Evolutionary conservation across 1,284 basidiomycete genomes (phyloP), one percentile per base, ranked within the genome.

Genomic region (Thelephora terrestris): DNA sequence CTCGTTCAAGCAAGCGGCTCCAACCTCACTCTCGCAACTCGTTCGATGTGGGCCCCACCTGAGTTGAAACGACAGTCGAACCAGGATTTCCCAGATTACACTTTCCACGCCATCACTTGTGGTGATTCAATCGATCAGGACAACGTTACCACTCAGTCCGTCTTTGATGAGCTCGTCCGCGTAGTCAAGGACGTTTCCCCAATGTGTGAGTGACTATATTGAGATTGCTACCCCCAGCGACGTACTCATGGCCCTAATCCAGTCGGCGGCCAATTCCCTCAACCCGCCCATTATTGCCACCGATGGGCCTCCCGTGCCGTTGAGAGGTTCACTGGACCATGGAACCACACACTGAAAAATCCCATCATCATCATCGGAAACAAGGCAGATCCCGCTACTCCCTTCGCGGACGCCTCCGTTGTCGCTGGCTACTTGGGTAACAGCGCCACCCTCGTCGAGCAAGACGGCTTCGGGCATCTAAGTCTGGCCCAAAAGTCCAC

Each of bases 291-390:
- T 24, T 58, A 59, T 4, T 58, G 58, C 43, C 52, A 60, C 47
- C 56, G 51, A 45, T 61, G 59, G 60, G 55, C 57, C 1, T 50
- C 47, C 2, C 57, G 57, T n/a, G 54, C 58, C 0, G 54, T 57
- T 1, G 58, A 62, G 49, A 50, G 60, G 40, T 64, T 58, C 50
- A 38, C 50, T 12, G 62, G 63, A 0, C 61, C 61, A 16, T 63
- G 61, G 54, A 63, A 62, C 47, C 51, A 52, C 24, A 61, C 59
- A 23, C 47, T 62, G 29, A 50, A 52, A 17, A 61, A 59, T 48
- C 56, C 57, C 10, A 59, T 64, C 17, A 53, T 64, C 9, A 50
- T 63, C 21, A 49, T 64, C 42, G 61, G 61, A 39, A 61, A 60
- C 47, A 55, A 52, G 20, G 58, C 52, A 7, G 52, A 58, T 36